Evolutionary conservation across 257 asterid species (phyloP).

Genomic region (Apocynum venetum): DNA sequence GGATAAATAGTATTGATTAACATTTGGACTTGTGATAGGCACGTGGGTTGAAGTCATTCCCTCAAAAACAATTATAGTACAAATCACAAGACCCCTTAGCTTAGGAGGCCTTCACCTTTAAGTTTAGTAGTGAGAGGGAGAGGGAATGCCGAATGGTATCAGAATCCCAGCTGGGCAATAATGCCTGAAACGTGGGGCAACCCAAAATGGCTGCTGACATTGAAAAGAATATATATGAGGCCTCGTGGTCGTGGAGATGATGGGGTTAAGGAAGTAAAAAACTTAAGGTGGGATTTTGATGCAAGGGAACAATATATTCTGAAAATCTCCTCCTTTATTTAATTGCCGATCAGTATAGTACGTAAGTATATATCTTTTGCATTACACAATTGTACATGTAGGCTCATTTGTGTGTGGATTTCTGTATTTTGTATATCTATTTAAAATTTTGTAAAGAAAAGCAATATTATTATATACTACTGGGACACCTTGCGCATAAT

Average conservation of each 20-base stretch:
- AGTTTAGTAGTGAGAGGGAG: neutral
- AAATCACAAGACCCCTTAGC: too few relatives aligned
- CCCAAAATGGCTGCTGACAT: slow-evolving; percentile 7
- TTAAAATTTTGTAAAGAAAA: neutral
- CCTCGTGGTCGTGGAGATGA: neutral
- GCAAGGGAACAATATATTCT: slow-evolving; percentile 1
- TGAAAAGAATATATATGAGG: neutral
- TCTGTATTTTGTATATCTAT: too few relatives aligned
- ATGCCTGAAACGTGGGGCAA: slow-evolving; percentile 1
- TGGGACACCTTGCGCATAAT: neutral
- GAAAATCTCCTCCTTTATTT: neutral
- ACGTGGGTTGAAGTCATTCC: neutral
- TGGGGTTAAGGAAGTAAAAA: slow-evolving; percentile 5
- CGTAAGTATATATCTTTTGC: neutral
- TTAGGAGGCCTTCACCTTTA: neutral
- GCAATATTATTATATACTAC: neutral
- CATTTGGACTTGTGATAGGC: neutral
- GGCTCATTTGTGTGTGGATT: too few relatives aligned
- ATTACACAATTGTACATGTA: too few relatives aligned
- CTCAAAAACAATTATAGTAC: neutral
- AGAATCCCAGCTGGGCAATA: neutral
- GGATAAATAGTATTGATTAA: neutral
- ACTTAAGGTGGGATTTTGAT: neutral
- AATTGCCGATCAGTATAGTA: neutral
- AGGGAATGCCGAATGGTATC: slow-evolving; percentile 9